Evolutionary conservation across 176 grass and related monocot species (phyloP).

Genomic region (Dendrocalamus sinicus): DNA sequence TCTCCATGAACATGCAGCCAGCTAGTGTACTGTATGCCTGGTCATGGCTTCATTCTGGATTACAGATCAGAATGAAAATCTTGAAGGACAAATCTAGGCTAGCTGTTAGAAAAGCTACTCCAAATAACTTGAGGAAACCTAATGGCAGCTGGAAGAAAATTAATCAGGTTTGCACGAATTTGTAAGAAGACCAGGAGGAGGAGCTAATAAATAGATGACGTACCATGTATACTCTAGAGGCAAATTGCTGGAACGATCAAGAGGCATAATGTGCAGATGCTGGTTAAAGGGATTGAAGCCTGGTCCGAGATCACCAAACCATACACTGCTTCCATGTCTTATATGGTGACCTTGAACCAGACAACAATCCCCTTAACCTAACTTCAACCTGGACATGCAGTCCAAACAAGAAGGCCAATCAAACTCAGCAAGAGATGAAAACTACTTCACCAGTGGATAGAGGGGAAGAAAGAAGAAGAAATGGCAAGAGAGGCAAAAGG

Average conservation of each 20-base stretch:
- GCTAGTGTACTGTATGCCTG: not conserved
- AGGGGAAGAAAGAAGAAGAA: not conserved
- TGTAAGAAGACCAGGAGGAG: not conserved
- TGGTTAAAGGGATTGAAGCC: constrained; percentile 58
- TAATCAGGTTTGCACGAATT: not conserved
- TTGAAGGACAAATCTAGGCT: not conserved
- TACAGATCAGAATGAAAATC: not conserved
- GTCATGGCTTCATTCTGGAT: not conserved
- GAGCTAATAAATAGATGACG: not conserved
- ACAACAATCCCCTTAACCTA: constrained; percentile 53
- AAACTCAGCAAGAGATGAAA: not conserved
- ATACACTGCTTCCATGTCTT: not conserved
- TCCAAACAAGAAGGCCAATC: constrained; percentile 10
- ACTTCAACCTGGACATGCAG: constrained; percentile 29
- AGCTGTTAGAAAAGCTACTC: not conserved
- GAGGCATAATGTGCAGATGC: not conserved
- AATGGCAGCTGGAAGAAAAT: not conserved
- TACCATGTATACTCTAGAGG: constrained; percentile 19
- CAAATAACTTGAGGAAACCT: not conserved
- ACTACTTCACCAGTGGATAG: not conserved
- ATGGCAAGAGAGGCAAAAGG: not conserved
- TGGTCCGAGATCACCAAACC: constrained; percentile 46
- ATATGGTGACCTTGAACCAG: constrained; percentile 47
- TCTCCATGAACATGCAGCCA: not conserved
- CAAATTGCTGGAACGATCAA: not conserved